Evolutionary conservation across 345 rosid species (phyloP), one percentile per base, ranked within the genome.

Genomic region (Salix exigua): DNA sequence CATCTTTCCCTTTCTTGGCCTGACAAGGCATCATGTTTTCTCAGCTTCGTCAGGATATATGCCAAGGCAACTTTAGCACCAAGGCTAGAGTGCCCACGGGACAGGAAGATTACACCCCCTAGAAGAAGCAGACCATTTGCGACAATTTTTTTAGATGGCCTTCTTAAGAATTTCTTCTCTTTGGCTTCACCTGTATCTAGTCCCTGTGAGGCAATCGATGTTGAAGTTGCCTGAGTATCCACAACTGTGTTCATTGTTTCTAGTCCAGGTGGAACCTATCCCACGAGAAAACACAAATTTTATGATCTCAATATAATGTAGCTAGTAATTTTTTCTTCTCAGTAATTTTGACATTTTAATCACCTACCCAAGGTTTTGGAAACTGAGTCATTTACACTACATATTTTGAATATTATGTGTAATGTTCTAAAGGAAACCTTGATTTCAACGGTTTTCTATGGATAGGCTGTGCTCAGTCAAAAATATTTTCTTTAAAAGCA

Each of bases 21-120:
- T 65, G 82, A 73, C 37, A 87, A 84, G 74, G 85, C 80, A 30
- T 85, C 84, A 1, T 86, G 89, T 76, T 89, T 91, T 42, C 88
- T 80, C 79, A 90, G 82, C 87, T 93, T 95, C 3, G 93, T 84
- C 87, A 95, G 73, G 81, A 95, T 79, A 80, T 88, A 95, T 63
- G 96, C 97, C 85, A 93, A 74, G 16, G 89, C 95, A 71, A 91
- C 94, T 83, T 92, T 95, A 58, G 93, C 97, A 25, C 97, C 96
- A 13, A 95, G 84, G 51, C 88, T 78, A 14, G 96, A 85, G 75
- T 86, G 91, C 73, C 93, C 94, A 17, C 91, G 90, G 31, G 97
- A 87, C 70, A 95, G 85, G 83, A 89, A 95, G 74, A 95, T 78
- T 16, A 84, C 87, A 50, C 94, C 94, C 13, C 97, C 98, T 66